Evolutionary conservation across 176 grass and related monocot genomes (phyloP), one percentile per base, ranked within the genome.

Genomic region (Zoysia japonica): DNA sequence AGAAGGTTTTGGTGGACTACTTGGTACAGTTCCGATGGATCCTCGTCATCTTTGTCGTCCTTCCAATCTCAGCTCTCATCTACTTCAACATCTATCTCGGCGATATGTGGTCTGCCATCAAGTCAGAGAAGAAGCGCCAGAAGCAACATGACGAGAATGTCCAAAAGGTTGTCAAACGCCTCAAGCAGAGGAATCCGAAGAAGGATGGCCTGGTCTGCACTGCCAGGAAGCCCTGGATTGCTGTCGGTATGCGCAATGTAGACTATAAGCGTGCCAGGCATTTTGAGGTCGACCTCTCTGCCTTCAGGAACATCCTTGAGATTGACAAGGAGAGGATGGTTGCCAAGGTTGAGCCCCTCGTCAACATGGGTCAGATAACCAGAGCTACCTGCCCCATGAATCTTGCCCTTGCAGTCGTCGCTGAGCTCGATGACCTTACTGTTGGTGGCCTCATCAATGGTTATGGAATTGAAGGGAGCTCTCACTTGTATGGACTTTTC

Each of bases 121-220:
- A 97, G 72, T 91, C 94, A 1, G 89, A 93, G 67, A 89, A 89
- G 16, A 77, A 66, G 11, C 87, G 94, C 2, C 94, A 88, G 44
- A 84, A 90, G 82, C 76, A 93, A 10, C 94, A 97, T 1, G 87
- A 92, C 1, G 85, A 91, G 12, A 91, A 97, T 40, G 89, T 91
- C 76, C 78, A 93, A 47, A 91, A 86, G 52, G 89, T 97, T 28
- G 91, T 97, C 0, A 91, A 89, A 51, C 77, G 91, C 7, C 94
- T 97, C n/a, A 92, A 90, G 87, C 87, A 97, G 84, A 82, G 94
- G 63, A 84, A 97, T 68, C 85, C 94, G 15, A 88, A 91, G 76
- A 97, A 91, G 84, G 94, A 97, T 54, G 91, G 91, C 1, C 94
- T 97, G 17, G 89, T 97, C 11, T 97, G 94, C 87, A 97, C 91